Base-by-base conservation (phyloP, 2,329 filamentous ascomycete genomes). In the Stemphylium vesicarium region DNA sequence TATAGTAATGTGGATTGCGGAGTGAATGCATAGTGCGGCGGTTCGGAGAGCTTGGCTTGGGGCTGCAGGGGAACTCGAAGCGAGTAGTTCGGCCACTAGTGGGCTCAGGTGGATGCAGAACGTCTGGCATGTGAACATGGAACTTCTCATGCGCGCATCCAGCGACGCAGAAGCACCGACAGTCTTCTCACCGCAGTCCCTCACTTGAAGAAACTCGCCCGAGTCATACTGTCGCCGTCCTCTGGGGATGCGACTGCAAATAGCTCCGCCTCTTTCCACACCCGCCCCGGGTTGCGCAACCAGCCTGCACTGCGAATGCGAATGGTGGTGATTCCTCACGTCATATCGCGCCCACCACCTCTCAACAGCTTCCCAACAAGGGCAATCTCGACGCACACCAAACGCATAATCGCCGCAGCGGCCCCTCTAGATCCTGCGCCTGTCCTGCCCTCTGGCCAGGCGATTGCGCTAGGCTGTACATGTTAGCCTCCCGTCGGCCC, bases 241-340 rank as follows among this genome's bases (percentile, higher is more conserved):
- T 48, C 58, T 56, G 60, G 47, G 50, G 22, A 48, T 52, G 64
- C 51, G 43, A 50, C 57, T 57, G 50, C 62, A 59, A 39, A 36
- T 35, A 51, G 52, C 56, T 42, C 58, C 41, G 48, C 47, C 49
- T 49, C 32, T 42, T 46, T 41, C 44, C 13, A 33, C 9, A 12
- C 31, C 50, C 43, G 37, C 16, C 50, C 43, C 43, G 20, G 33
- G 18, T 24, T 39, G 51, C 46, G 26, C 46, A 22, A 3, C 33
- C 33, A 54, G 45, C 43, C 9, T 20, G 33, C 51, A 22, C 39
- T 36, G 51, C 51, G 51, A 50, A 46, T 36, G 51, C 51, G 51
- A 50, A 46, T 50, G 43, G 47, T 48, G 18, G n/a, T 18, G 33
- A 15, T 31, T 46, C 51, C 48, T 41, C 60, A 56, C 62, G 60